Percentiles rank a stretch among this genome's conserved stretches.
These are phyloP conservation scores for Lobulomyces angularis DNA, from an alignment of 192 early-diverging fungal species.

Conservation along the genomic window DNA sequence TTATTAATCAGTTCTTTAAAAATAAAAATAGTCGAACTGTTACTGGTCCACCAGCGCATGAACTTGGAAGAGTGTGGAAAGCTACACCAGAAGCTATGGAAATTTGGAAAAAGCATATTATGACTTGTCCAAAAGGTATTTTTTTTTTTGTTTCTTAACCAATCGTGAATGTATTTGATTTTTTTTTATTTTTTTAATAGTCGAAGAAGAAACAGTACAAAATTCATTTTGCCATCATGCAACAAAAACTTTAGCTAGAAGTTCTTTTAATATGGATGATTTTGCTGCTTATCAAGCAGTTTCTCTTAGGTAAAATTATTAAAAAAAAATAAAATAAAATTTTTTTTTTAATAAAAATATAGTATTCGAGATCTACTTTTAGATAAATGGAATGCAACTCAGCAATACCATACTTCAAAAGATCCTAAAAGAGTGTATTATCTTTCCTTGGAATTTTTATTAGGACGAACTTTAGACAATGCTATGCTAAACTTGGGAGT, in stretches of 20 bases:
- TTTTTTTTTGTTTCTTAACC: background rate
- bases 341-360: background rate
- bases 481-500: constrained; percentile 77
- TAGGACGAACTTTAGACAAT: constrained; percentile 96
- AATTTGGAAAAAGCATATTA: constrained; percentile 11
- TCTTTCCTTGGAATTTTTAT: constrained; percentile 91
- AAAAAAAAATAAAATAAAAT: background rate
- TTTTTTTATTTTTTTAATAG: constrained; percentile 3
- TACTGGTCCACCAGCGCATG: too few relatives aligned
- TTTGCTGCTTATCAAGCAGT: constrained; percentile 86
- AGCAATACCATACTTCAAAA: constrained; percentile 64
- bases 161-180: background rate
- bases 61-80: too few relatives aligned
- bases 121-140: background rate
- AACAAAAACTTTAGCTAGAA: constrained; percentile 80
- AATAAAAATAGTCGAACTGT: too few relatives aligned
- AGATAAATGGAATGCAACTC: constrained; percentile 88
- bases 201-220: constrained; percentile 64
- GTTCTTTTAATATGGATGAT: constrained; percentile 81
- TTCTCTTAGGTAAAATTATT: constrained; percentile 55
- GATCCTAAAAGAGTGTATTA: constrained; percentile 95
- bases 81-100: constrained; percentile 16
- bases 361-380: constrained; percentile 86
- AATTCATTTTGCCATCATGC: constrained; percentile 80
- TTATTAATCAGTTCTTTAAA: too few relatives aligned